These are phyloP conservation scores for Silybum marianum DNA, from an alignment of 129 eudicot genomes.

Conservation along the genomic window DNA sequence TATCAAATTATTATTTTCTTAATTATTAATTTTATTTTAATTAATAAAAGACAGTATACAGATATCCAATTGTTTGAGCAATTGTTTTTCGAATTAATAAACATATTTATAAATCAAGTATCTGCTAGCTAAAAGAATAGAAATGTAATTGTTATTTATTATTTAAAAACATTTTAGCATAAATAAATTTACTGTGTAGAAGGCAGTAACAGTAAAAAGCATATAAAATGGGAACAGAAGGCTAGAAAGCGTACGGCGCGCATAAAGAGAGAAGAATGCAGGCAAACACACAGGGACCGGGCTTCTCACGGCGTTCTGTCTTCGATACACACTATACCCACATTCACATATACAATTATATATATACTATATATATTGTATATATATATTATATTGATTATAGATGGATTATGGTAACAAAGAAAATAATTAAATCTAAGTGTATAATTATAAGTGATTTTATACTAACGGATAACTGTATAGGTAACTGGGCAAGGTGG, in stretches of 20 bases:
- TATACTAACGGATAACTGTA: too few relatives aligned
- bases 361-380: too few relatives aligned
- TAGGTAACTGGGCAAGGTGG: too few relatives aligned
- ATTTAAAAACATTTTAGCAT: background rate
- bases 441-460: too few relatives aligned
- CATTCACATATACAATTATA: background rate
- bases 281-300: conserved; percentile 1
- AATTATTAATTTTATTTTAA: background rate
- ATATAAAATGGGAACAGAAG: background rate
- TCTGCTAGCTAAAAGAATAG: background rate
- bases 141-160: background rate
- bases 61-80: background rate
- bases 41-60: too few relatives aligned
- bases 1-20: background rate
- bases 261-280: background rate
- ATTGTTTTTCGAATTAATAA: too few relatives aligned
- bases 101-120: too few relatives aligned
- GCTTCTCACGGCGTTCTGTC: background rate
- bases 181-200: background rate
- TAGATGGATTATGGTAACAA: too few relatives aligned
- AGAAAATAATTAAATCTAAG: too few relatives aligned
- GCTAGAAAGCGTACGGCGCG: background rate
- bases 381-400: too few relatives aligned
- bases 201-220: background rate
- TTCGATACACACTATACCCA: background rate